Percentiles rank a stretch among this genome's conserved stretches.
phyloP scores from a whole-genome alignment of 106 monocot species.

The Gastrodia elata region DNA sequence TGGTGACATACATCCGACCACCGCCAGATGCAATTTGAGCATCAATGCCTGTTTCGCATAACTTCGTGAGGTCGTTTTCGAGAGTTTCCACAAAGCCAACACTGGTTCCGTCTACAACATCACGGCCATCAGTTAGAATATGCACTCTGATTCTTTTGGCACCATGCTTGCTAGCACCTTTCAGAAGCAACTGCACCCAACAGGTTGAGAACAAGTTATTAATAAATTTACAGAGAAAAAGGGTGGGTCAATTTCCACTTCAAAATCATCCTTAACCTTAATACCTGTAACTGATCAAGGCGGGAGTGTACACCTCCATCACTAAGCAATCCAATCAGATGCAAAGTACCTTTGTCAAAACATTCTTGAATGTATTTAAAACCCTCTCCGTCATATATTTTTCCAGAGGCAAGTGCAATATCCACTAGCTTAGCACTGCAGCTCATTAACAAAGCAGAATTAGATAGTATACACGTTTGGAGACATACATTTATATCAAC shows the following conservation, averaged over 20 bases:
- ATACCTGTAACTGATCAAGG: conserved; percentile 86
- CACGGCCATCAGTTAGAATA: conserved; percentile 93
- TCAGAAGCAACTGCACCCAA: conserved; percentile 62
- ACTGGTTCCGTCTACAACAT: conserved; percentile 90
- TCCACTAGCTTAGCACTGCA: conserved; percentile 86
- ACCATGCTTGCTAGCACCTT: conserved; percentile 81
- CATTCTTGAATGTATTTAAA: conserved; percentile 81
- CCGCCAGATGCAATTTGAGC: conserved; percentile 97
- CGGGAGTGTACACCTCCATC: conserved; percentile 97
- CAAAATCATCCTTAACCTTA: background rate
- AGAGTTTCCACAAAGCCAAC: conserved; percentile 89
- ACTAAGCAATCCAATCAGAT: conserved; percentile 89
- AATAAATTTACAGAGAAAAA: background rate
- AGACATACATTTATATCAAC: no score
- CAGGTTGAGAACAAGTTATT: background rate
- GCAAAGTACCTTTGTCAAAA: conserved; percentile 74
- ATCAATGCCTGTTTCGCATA: conserved; percentile 76
- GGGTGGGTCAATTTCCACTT: background rate
- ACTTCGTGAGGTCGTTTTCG: conserved; percentile 58
- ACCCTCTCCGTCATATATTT: conserved; percentile 83
- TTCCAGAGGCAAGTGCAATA: conserved; percentile 80
- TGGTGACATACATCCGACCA: conserved; percentile 91
- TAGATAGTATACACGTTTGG: background rate
- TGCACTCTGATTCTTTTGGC: conserved; percentile 93
- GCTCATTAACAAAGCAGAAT: background rate